Evolutionary conservation across 129 eudicot genomes (phyloP), one percentile per base, ranked within the genome.

Genomic region (Erigeron canadensis): DNA sequence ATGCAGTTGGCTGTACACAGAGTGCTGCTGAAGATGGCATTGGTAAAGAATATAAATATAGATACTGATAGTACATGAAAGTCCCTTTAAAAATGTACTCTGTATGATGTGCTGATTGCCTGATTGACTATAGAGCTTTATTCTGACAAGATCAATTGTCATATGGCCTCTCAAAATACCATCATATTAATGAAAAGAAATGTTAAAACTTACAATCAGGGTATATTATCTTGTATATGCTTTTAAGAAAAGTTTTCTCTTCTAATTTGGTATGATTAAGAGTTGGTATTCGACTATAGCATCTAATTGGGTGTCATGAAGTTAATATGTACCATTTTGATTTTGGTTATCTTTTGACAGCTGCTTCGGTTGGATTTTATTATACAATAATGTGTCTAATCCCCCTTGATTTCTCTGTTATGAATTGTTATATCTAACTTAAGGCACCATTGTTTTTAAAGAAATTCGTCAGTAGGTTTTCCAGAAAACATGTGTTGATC

Each of bases 11-110:
- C 69, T 90, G 99, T 73, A 94, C 99, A 72, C 99, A 94, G 79
- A 94, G 99, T 87, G 99, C 99, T 65, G 96, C 99, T 38, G 99
- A 94, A 82, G 99, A 94, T 82, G 99, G 97, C 53, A 94, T 94
- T 67, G 97, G 99, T 94, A 90, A 71, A 85, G 47, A 41, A 41
- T 63, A 44, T 77, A 42, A 63, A 64, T 58, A 34, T 58, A 34
- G 8, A n/a, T 41, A 28, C 18, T 16, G 19, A 50, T 50, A 46
- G 12, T 56, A 51, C 21, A 5, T 1, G 10, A 21, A 7, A 57
- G 21, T 60, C 44, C 21, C 40, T 16, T 28, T 28, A 18, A 40
- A 21, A 63, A 11, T n/a, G 8, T 39, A 39, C 23, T 63, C 40
- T 6, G 11, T 19, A 43, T 11, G 3, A 38, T 51, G 50, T 51